Conservation (phyloP, 2,329 filamentous ascomycete genomes). For the Colletotrichum sp. region DNA sequence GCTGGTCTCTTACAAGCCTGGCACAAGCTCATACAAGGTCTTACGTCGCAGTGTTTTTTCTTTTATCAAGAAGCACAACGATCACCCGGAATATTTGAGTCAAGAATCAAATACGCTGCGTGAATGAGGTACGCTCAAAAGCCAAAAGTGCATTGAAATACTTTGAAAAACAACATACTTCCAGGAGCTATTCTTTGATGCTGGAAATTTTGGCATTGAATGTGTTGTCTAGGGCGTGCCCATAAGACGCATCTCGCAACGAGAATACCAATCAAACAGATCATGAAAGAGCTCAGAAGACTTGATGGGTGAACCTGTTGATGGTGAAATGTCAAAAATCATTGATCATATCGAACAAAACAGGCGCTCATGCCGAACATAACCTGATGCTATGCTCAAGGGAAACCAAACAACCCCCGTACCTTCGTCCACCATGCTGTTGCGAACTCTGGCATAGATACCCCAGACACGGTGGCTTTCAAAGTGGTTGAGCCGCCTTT, state of each 20-base stretch:
- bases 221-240: too few relatives aligned
- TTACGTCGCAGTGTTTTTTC: not conserved
- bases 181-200: too few relatives aligned
- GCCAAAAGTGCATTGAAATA: rapidly evolving
- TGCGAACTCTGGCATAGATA: not conserved
- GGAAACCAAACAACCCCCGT: not conserved
- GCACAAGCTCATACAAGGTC: not conserved
- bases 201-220: too few relatives aligned
- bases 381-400: not conserved
- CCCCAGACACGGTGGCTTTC: not conserved
- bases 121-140: not conserved
- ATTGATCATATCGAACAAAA: not conserved
- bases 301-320: too few relatives aligned
- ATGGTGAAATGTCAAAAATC: too few relatives aligned
- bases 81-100: not conserved
- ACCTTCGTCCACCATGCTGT: not conserved
- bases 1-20: not conserved
- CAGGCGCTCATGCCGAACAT: rapidly evolving
- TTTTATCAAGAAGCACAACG: not conserved
- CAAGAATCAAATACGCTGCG: not conserved
- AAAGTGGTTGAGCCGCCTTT: not conserved
- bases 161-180: not conserved
- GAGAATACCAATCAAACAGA: not conserved
- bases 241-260: too few relatives aligned
- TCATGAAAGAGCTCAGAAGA: not conserved